Conservation (phyloP, 208 protist genomes). For the Phytomonas serpens region DNA sequence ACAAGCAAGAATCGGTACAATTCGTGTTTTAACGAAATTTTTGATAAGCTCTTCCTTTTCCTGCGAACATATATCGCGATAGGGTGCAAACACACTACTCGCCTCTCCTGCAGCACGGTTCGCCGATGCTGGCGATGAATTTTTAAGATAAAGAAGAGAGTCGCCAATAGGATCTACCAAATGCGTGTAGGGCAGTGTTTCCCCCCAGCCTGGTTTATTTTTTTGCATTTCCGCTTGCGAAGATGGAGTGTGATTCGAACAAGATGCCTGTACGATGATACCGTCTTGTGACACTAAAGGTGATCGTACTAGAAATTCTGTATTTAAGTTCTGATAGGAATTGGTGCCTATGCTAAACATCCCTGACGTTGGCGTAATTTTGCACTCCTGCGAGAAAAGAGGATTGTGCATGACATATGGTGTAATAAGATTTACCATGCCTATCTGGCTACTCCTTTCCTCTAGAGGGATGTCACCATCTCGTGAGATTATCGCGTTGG, state of each 20-base stretch:
- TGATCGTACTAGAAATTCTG: conserved; percentile 8
- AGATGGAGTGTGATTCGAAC: not conserved
- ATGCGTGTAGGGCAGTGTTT: not conserved
- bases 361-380: conserved; percentile 18
- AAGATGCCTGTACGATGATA: not conserved
- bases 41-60: conserved; percentile 67
- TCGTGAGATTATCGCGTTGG: not conserved
- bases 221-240: not conserved
- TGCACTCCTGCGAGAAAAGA: conserved; percentile 31
- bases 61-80: conserved; percentile 61
- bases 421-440: conserved; percentile 40
- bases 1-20: conserved; percentile 75
- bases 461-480: not conserved
- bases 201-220: conserved; percentile 9
- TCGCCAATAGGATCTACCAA: not conserved
- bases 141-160: not conserved
- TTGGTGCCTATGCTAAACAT: conserved; percentile 20
- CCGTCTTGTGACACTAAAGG: not conserved
- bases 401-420: conserved; percentile 46
- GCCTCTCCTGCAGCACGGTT: not conserved
- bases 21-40: conserved; percentile 45
- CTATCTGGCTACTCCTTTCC: not conserved
- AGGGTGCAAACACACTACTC: conserved; percentile 31
- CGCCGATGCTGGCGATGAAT: not conserved
- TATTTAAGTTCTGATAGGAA: conserved; percentile 4